Percentiles rank a stretch among this genome's conserved stretches.
These are phyloP conservation scores for Fomitopsis pinicola DNA, from an alignment of 1,284 basidiomycete species.

Conservation along the genomic window DNA sequence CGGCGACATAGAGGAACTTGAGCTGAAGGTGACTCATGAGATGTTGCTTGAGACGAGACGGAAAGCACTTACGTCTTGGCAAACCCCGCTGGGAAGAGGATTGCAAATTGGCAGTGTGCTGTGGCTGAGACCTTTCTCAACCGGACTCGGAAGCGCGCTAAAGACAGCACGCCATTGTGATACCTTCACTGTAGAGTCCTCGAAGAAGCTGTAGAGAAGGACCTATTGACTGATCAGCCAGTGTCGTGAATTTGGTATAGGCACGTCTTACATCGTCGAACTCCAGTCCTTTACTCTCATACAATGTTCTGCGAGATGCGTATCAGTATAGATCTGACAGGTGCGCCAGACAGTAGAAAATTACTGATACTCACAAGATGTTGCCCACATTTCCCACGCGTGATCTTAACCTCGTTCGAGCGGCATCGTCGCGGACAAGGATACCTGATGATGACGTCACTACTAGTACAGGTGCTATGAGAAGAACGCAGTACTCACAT, in stretches of 20 bases:
- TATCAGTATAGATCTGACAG: background rate
- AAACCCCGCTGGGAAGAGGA: conserved; percentile 50
- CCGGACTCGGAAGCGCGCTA: conserved; percentile 29
- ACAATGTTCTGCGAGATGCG: conserved; percentile 48
- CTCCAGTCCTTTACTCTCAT: conserved; percentile 72
- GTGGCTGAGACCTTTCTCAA: conserved; percentile 15
- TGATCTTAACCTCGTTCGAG: conserved; percentile 42
- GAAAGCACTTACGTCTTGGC: conserved; percentile 44
- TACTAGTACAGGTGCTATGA: background rate
- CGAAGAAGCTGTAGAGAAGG: conserved; percentile 67
- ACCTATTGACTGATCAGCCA: conserved; percentile 40
- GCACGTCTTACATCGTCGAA: conserved; percentile 55
- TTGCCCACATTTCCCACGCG: conserved; percentile 59
- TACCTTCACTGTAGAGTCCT: conserved; percentile 48
- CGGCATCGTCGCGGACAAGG: conserved; percentile 58
- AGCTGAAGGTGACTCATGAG: conserved; percentile 33
- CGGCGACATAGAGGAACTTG: conserved; percentile 65
- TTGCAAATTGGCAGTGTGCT: conserved; percentile 47
- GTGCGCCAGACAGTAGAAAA: background rate
- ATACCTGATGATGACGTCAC: conserved; percentile 42
- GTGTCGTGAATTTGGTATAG: background rate
- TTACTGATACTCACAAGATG: conserved; percentile 44
- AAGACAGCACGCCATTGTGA: conserved; percentile 59
- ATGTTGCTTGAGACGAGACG: background rate
- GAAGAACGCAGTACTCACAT: conserved; percentile 35